A percentile compares a stretch with the other conserved stretches of the same genome.
These are phyloP conservation scores for Aquilaria sinensis DNA, from an alignment of 345 rosid genomes.

Conservation along the genomic window DNA sequence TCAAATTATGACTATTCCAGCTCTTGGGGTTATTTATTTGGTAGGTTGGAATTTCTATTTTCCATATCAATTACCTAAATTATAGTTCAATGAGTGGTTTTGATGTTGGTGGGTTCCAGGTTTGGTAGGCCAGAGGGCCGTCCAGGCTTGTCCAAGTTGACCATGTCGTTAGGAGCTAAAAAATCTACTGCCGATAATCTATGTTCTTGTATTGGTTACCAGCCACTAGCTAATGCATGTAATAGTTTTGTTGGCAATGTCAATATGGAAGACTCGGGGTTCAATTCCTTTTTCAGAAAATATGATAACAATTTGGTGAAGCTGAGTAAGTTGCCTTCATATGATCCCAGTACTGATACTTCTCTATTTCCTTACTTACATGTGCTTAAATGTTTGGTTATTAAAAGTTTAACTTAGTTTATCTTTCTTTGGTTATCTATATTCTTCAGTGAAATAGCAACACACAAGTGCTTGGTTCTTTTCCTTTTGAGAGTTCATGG, in stretches of 20 bases:
- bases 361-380: slow-evolving; percentile 49
- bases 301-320: slow-evolving; percentile 44
- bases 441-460: too few species aligned
- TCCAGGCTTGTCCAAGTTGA: slow-evolving; percentile 58
- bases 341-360: slow-evolving; percentile 18
- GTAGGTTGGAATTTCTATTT: too few species aligned
- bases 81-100: too few species aligned
- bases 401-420: too few species aligned
- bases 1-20: too few species aligned
- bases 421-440: too few species aligned
- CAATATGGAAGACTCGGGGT: slow-evolving; percentile 84
- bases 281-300: slow-evolving; percentile 69
- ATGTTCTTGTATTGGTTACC: slow-evolving; percentile 93
- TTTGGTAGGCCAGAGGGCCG: slow-evolving; percentile 28
- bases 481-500: too few species aligned
- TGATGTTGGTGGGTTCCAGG: too few species aligned
- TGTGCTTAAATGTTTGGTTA: too few species aligned
- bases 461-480: too few species aligned
- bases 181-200: slow-evolving; percentile 65
- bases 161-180: slow-evolving; percentile 61
- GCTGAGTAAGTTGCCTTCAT: slow-evolving; percentile 45
- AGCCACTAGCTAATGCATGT: slow-evolving; percentile 81
- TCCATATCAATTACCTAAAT: too few species aligned
- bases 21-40: too few species aligned
- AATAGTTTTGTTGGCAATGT: slow-evolving; percentile 82